These are phyloP conservation scores for Protomyces macrosporus DNA, from an alignment of 1,139 yeast genomes.

Conservation along the genomic window DNA sequence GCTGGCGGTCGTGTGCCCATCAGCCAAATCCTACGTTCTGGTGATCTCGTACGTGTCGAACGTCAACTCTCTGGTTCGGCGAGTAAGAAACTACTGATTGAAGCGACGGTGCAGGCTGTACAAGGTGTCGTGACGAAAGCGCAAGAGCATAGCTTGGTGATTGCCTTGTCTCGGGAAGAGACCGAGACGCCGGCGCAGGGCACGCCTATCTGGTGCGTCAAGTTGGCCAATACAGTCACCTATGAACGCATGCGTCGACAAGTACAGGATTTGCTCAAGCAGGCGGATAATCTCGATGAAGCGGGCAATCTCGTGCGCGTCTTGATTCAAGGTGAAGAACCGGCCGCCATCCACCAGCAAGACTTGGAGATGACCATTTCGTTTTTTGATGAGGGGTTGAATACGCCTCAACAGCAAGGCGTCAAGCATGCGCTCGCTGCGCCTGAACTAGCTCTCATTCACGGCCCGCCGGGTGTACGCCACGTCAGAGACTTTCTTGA, in stretches of 20 bases:
- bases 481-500: not conserved
- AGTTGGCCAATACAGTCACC: constrained; percentile 41
- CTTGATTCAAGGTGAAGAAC: not conserved
- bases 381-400: constrained; percentile 53
- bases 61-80: constrained; percentile 16
- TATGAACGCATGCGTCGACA: constrained; percentile 70
- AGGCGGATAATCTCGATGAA: constrained; percentile 36
- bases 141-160: constrained; percentile 45
- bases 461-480: constrained; percentile 63
- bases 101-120: constrained; percentile 31
- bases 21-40: constrained; percentile 15
- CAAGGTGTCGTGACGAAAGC: constrained; percentile 62
- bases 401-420: constrained; percentile 68
- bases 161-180: constrained; percentile 57
- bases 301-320: constrained; percentile 34
- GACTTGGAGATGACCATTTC: constrained; percentile 32
- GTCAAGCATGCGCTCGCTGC: constrained; percentile 47
- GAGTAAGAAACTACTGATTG: not conserved
- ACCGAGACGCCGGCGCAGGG: constrained; percentile 36
- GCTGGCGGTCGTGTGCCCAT: not conserved
- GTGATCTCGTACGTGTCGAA: constrained; percentile 27
- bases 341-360: not conserved
- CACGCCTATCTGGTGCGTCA: constrained; percentile 41
- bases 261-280: constrained; percentile 58
- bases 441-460: constrained; percentile 54